Evolutionary conservation across 2,329 filamentous ascomycete genomes (phyloP).

Genomic region (Fusarium decemcellulare): DNA sequence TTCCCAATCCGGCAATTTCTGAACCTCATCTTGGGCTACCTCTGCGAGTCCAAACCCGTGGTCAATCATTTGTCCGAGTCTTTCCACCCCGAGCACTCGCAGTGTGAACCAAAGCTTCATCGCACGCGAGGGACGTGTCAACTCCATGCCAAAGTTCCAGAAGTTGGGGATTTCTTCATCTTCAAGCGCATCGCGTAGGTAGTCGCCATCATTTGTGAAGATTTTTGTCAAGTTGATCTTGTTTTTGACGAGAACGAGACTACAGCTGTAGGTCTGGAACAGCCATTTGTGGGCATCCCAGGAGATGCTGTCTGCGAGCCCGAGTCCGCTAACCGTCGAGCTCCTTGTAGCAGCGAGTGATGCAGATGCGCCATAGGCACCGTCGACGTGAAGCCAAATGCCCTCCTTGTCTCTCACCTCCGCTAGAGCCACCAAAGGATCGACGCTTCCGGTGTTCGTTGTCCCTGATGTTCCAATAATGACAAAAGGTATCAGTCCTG

Average conservation of each 20-base stretch:
- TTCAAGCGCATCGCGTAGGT: neutral
- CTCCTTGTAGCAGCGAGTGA: neutral
- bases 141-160: slow-evolving; percentile 1
- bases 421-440: neutral
- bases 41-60: neutral
- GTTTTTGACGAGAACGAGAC: neutral
- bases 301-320: neutral
- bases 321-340: neutral
- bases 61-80: neutral
- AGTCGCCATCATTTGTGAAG: neutral
- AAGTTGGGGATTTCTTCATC: neutral
- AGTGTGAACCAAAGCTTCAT: slow-evolving; percentile 1
- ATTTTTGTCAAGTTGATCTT: neutral
- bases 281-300: slow-evolving; percentile 4
- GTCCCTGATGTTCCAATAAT: neutral
- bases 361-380: neutral
- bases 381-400: neutral
- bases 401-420: neutral
- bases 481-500: neutral
- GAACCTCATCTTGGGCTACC: neutral
- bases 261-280: neutral
- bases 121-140: neutral
- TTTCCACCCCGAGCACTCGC: neutral
- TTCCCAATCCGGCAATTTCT: neutral
- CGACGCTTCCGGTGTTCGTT: neutral